Evolutionary conservation across 164 flowering plant genomes (phyloP), one percentile per base, ranked within the genome.

Genomic region (Platanus orientalis): DNA sequence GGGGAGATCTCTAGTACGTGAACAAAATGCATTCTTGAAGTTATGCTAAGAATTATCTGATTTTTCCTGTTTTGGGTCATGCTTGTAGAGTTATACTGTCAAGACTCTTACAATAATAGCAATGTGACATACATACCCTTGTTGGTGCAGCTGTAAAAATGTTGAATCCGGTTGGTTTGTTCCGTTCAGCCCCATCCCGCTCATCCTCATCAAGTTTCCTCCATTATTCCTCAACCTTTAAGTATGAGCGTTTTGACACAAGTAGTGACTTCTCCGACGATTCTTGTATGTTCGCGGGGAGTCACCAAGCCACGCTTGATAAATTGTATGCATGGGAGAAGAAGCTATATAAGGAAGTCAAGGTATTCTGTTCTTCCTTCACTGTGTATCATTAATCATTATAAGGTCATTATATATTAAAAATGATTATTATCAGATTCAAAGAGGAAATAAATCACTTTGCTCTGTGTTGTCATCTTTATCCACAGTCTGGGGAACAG

Each of bases 261-360:
- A 81, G 82, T 65, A 80, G 87, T 45, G 90, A 88, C 54, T 51
- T 88, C 60, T 85, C 90, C 1, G 91, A 86, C 14, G 97, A 87
- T 23, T 74, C 89, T 21, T 71, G 81, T 71, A 71, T 73, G 73
- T 73, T 83, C 52, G 78, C 84, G 0, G 85, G 87, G 25, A 81
- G 92, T 60, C 97, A 95, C 67, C 97, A 86, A 57, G 86, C 96
- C 9, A 91, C 97, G 10, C 60, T 94, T 70, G 97, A 89, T 60
- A 81, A 83, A 68, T 64, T 94, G 57, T 88, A 86, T 69, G 91
- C 88, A 19, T 94, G 97, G 99, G 99, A 94, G 80, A 94, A 94
- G 74, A 91, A 92, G 67, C 95, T 94, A 34, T 94, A 86, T 29
- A 78, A 87, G 32, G 97, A 94, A 82, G 99, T 94, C 68, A 85